A percentile compares a stretch with the other conserved stretches of the same genome.
These are phyloP conservation scores for Russula dissimulans DNA, from an alignment of 768 basidiomycete genomes.

Conservation along the genomic window DNA sequence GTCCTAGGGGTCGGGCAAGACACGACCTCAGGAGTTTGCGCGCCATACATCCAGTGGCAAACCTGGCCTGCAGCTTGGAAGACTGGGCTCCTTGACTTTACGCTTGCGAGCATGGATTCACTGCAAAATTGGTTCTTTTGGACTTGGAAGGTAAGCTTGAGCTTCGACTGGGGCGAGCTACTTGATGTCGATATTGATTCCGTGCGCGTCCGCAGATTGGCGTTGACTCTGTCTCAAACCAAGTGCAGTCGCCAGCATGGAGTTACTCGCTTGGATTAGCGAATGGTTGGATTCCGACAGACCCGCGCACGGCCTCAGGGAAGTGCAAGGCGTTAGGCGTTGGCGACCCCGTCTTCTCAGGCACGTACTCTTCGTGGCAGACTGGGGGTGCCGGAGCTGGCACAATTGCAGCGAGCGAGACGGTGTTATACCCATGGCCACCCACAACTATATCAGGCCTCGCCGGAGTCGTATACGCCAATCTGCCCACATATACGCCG, in stretches of 20 bases:
- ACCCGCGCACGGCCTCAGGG: conserved; percentile 62
- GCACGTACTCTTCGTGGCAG: conserved; percentile 53
- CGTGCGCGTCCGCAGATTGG: conserved; percentile 37
- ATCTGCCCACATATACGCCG: conserved; percentile 53
- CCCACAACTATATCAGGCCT: conserved; percentile 41
- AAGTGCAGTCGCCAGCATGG: conserved; percentile 51
- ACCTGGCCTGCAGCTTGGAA: conserved; percentile 46
- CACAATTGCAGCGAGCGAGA: conserved; percentile 36
- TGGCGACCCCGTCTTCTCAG: conserved; percentile 26
- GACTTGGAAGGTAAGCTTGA: conserved; percentile 58
- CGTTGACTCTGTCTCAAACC: conserved; percentile 41
- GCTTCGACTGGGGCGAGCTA: neutral
- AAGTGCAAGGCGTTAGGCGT: conserved; percentile 50
- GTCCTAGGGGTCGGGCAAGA: conserved; percentile 28
- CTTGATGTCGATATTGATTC: conserved; percentile 6
- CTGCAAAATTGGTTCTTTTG: conserved; percentile 66
- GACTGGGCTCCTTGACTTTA: conserved; percentile 41
- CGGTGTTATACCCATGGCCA: conserved; percentile 45
- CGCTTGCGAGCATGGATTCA: conserved; percentile 55
- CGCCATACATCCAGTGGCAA: conserved; percentile 39
- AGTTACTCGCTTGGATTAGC: conserved; percentile 60
- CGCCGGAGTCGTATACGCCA: conserved; percentile 28
- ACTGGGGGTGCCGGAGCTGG: conserved; percentile 55
- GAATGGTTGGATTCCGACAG: conserved; percentile 69
- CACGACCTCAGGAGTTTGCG: conserved; percentile 29